Evolutionary conservation across 768 basidiomycete genomes (phyloP).

Genomic region (Sporobolomyces phaffii): DNA sequence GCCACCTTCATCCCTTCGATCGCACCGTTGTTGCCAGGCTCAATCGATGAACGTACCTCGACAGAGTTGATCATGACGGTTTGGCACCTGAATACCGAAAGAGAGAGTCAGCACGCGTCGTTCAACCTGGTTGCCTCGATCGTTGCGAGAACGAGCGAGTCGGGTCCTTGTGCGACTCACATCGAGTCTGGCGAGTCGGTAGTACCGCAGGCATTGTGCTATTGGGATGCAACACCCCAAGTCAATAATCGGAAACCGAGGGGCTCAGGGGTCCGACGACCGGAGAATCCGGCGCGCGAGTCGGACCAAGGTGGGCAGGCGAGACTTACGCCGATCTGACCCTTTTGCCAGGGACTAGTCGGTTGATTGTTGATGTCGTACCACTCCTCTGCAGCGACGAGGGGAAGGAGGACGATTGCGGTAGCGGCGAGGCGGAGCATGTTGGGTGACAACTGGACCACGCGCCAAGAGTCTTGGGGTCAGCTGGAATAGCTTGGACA

Average conservation of each 20-base stretch:
- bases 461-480: too few relatives aligned
- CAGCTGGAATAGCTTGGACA: too few relatives aligned
- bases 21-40: too few relatives aligned
- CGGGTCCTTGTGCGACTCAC: slow-evolving; percentile 49
- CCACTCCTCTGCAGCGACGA: slow-evolving; percentile 12
- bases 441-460: not conserved
- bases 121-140: too few relatives aligned
- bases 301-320: too few relatives aligned
- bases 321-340: slow-evolving; percentile 18
- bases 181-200: slow-evolving; percentile 54
- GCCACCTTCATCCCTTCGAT: too few relatives aligned
- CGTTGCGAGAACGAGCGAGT: not conserved
- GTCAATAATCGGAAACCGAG: too few relatives aligned
- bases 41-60: not conserved
- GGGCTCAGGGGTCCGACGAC: not conserved
- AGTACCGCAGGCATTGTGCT: slow-evolving; percentile 54
- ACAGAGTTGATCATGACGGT: slow-evolving; percentile 30
- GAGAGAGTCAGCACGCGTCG: not conserved
- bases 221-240: too few relatives aligned
- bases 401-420: slow-evolving; percentile 6
- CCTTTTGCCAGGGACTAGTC: slow-evolving; percentile 2
- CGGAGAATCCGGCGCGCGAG: not conserved
- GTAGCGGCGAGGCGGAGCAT: slow-evolving; percentile 1
- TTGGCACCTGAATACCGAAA: slow-evolving; percentile 16
- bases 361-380: slow-evolving; percentile 13